Conservation (phyloP, 2,329 filamentous ascomycete genomes). For the Ophiocordyceps camponoti-floridani region DNA sequence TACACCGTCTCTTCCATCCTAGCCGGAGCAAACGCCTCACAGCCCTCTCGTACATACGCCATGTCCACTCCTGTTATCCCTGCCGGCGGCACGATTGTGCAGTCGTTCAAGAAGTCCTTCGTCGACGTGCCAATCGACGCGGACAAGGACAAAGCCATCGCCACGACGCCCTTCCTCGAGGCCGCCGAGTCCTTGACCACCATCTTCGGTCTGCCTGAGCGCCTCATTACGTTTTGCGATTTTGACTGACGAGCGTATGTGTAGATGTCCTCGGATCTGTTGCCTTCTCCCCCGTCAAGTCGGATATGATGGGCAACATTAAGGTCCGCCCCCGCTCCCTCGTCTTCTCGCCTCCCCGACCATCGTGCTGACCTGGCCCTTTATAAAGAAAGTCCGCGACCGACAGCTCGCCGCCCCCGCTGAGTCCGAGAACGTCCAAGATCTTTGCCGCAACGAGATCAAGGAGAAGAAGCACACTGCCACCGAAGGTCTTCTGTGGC, state of each 20-base stretch:
- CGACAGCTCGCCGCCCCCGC: slow-evolving; percentile 61
- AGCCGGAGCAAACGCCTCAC: not conserved
- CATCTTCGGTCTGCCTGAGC: slow-evolving; percentile 52
- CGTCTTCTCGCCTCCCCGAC: not conserved
- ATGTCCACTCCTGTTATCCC: slow-evolving; percentile 38
- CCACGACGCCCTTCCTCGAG: slow-evolving; percentile 77
- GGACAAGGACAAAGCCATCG: slow-evolving; percentile 57
- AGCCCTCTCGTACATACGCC: slow-evolving; percentile 8
- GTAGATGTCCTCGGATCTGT: slow-evolving; percentile 46
- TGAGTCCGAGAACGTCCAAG: slow-evolving; percentile 71
- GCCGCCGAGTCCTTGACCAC: slow-evolving; percentile 73
- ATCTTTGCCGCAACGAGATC: slow-evolving; percentile 71
- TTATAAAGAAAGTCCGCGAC: slow-evolving; percentile 64
- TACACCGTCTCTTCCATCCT: not conserved
- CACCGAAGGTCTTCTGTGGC: slow-evolving; percentile 81
- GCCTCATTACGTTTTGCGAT: not conserved
- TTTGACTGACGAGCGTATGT: not conserved
- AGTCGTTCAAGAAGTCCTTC: slow-evolving; percentile 73
- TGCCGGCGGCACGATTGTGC: slow-evolving; percentile 62
- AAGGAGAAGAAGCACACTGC: slow-evolving; percentile 79
- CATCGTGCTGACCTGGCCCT: not conserved
- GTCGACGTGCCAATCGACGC: slow-evolving; percentile 61
- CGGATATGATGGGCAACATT: slow-evolving; percentile 79
- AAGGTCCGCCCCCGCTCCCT: slow-evolving; percentile 37
- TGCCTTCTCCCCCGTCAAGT: slow-evolving; percentile 82